Conservation (phyloP, 345 rosid genomes). For the Fremontodendron californicum region DNA sequence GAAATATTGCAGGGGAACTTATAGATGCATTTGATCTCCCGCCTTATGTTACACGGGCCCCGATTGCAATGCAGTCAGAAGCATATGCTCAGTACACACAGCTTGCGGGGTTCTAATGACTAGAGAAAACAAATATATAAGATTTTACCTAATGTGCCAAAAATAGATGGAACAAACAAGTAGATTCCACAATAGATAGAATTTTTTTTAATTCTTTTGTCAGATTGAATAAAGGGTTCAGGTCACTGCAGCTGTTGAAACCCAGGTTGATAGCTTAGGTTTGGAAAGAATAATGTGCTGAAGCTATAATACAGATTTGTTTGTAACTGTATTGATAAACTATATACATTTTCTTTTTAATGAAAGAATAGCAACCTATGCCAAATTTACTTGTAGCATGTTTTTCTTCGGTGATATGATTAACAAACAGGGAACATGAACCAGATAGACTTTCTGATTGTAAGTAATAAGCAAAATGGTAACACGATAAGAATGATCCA, state of each 20-base stretch:
- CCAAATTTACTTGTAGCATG: not conserved
- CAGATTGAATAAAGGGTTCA: not conserved
- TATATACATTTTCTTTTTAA: not conserved
- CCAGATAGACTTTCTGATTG: not conserved
- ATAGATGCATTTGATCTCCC: conserved; percentile 84
- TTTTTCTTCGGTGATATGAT: no score
- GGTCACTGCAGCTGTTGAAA: not conserved
- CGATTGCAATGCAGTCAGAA: conserved; percentile 88
- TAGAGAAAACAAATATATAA: not conserved
- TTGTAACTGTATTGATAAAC: not conserved
- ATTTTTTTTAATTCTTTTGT: not conserved
- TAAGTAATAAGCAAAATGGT: not conserved
- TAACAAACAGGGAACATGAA: not conserved
- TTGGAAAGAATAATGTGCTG: not conserved
- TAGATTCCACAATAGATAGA: not conserved
- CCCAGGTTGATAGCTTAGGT: not conserved
- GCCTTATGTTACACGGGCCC: conserved; percentile 77
- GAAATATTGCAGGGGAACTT: conserved; percentile 75
- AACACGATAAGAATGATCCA: not conserved
- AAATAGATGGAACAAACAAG: not conserved
- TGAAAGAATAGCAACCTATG: not conserved
- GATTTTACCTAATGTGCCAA: no score
- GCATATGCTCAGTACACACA: conserved; percentile 93
- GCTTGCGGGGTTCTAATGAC: conserved; percentile 58
- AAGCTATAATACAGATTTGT: not conserved